Conservation (phyloP, 257 asterid genomes). For the Thymus mandschuricus region DNA sequence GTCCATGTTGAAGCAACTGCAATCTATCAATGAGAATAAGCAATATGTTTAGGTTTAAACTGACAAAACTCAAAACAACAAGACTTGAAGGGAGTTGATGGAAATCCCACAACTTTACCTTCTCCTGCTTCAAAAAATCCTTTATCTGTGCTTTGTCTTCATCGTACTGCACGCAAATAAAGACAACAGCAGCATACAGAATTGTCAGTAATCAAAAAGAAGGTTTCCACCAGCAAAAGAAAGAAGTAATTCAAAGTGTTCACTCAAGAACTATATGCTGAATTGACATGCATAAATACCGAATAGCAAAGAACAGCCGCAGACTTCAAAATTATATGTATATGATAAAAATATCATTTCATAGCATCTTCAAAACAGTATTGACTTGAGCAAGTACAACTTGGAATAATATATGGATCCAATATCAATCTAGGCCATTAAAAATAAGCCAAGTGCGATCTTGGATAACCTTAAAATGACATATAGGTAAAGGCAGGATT, state of each 20-base stretch:
- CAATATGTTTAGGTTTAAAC: conserved; percentile 25
- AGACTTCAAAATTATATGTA: background rate
- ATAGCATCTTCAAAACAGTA: background rate
- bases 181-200: conserved; percentile 26
- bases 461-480: background rate
- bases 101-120: conserved; percentile 46
- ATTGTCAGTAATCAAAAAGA: conserved; percentile 10
- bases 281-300: conserved; percentile 5
- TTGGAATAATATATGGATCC: background rate
- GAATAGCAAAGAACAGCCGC: conserved; percentile 1
- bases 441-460: background rate
- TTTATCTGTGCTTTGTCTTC: conserved; percentile 75
- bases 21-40: conserved; percentile 49
- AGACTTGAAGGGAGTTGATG: conserved; percentile 24
- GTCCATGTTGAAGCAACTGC: conserved; percentile 70
- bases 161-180: conserved; percentile 63
- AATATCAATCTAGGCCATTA: background rate
- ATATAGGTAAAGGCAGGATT: background rate
- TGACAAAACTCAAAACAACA: conserved; percentile 3
- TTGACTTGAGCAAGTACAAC: background rate
- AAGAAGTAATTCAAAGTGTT: background rate
- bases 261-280: conserved; percentile 23
- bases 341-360: background rate
- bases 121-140: conserved; percentile 76
- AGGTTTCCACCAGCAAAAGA: conserved; percentile 1